Evolutionary conservation across 1,284 basidiomycete genomes (phyloP), one percentile per base, ranked within the genome.

Genomic region (Mrakiaceae sp.): DNA sequence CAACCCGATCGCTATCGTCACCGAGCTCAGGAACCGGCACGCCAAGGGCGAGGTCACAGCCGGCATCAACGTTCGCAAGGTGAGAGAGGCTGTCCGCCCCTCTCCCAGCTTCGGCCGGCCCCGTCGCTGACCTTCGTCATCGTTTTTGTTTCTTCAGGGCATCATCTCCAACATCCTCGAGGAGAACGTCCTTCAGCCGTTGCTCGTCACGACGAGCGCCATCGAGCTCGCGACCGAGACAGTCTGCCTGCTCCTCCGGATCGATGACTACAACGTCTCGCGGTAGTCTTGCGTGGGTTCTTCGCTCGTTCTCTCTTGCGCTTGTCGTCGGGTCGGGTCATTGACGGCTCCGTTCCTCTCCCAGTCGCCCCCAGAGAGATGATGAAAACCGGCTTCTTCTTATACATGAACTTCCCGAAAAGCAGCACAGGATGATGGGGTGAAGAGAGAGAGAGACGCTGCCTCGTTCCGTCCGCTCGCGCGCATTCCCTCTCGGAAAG

Each of bases 1-100:
- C 69, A 97, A 98, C 79, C 93, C 96, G 5, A 98, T 99, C 69
- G 87, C 91, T 12, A 98, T 98, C 72, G 94, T 99, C 62, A 99
- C 96, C 46, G 96, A 99, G 76, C 81, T 99, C 66, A 84, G 96
- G 69, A 99, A 98, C 79, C 83, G 93, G 70, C 96, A 99, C 78
- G 93, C 95, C 4, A 80, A 92, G 27, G 96, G 96, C 46, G 96
- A 99, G 73, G 82, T 84, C 70, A 94, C 87, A 70, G 95, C 96
- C 27, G 96, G 96, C 56, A 98, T 99, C 78, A 99, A 98, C 74
- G 94, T 98, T 66, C 86, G 94, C 73, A 96, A 92, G 81, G 90
- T 90, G 72, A 64, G 81, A 58, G 3, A 5, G 12, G 5, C 39
- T 14, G 16, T 10, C 55, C 40, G n/a, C 12, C 43, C 8, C 6